Percentiles rank a stretch among this genome's conserved stretches.
Evolutionary conservation across 1,284 basidiomycete species (phyloP).

Genomic region (Sporisorium graminicola): DNA sequence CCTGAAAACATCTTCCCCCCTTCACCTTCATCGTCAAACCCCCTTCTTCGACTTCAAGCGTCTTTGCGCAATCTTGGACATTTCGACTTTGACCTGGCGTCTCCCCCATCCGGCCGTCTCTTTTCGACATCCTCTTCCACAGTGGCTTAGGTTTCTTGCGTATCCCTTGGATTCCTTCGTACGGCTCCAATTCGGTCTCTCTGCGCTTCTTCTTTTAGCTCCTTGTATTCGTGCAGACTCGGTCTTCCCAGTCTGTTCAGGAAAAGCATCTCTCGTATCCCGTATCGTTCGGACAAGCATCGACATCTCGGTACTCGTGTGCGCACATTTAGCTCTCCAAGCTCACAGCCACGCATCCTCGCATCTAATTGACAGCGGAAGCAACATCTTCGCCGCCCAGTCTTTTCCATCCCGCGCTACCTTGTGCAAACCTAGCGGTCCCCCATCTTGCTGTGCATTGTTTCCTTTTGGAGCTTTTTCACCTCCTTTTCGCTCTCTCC

Average conservation of each 20-base stretch:
- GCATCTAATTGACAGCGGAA: not conserved
- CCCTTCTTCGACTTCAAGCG: conserved; percentile 3
- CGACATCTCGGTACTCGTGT: conserved; percentile 2
- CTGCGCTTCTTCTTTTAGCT: conserved; percentile 1
- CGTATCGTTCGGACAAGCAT: conserved; percentile 27
- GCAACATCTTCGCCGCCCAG: not conserved
- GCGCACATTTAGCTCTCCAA: conserved; percentile 21
- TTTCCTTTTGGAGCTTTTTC: not conserved
- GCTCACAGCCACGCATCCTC: conserved; percentile 4
- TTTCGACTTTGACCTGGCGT: not conserved
- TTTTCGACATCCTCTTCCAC: conserved; percentile 2
- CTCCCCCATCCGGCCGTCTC: not conserved
- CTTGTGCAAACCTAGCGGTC: not conserved
- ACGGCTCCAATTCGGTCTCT: not conserved
- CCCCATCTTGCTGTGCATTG: not conserved
- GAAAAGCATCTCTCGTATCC: conserved; percentile 18
- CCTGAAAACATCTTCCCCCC: conserved; percentile 4
- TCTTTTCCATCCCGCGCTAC: not conserved
- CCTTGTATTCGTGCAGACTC: conserved; percentile 8
- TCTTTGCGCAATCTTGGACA: not conserved
- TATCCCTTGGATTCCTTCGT: not conserved
- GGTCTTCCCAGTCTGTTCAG: not conserved
- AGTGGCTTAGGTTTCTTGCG: not conserved
- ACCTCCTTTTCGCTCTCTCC: not conserved
- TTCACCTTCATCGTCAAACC: not conserved